Base-by-base conservation (phyloP, 1,139 yeast species). In the Candida pseudocylindracea region DNA sequence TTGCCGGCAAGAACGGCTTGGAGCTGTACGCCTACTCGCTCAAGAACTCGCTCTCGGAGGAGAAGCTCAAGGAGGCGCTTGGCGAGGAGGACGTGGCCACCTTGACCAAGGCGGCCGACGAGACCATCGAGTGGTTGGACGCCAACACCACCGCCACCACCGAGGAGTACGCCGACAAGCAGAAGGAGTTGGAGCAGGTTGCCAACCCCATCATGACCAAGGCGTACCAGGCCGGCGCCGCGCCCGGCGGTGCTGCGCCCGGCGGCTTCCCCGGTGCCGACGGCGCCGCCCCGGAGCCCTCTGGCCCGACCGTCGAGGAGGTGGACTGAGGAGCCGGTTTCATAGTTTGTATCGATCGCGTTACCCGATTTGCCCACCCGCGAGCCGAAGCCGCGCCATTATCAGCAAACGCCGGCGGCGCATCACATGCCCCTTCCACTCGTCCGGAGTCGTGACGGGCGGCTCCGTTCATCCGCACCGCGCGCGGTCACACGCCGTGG, bases 201-300 rank as follows among this genome's bases (percentile, higher is more conserved):
- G 88, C 93, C 48, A 80, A 80, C 78, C 93, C 93, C 59, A 74
- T 80, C 67, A 73, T 80, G 78, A 64, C 81, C 54, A 78, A 79
- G 69, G 78, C 83, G 64, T 80, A 80, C 76, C 75, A 68, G 57
- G 74, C 65, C 42, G 73, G 32, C 12, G 32, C 29, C 27, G 32
- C 32, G 15, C 32, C 32, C 11, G 63, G 55, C 42, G 63, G 59
- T 49, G 60, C 56, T 42, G 76, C 53, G 66, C 49, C 56, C 58
- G 78, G 75, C 52, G 70, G 61, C 44, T 38, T 39, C 40, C 27
- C 32, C 15, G 32, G 32, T 12, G 32, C 20, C 12, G 11, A 8
- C 27, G 29, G n/a, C 12, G 27, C 26, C 10, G 32, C 29, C 4
- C 15, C 26, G 10, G 32, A 27, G n/a, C 8, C 8, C 9, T 8